Base-by-base conservation (phyloP, 495 filamentous ascomycete species). In the Penicillium coffeae region DNA sequence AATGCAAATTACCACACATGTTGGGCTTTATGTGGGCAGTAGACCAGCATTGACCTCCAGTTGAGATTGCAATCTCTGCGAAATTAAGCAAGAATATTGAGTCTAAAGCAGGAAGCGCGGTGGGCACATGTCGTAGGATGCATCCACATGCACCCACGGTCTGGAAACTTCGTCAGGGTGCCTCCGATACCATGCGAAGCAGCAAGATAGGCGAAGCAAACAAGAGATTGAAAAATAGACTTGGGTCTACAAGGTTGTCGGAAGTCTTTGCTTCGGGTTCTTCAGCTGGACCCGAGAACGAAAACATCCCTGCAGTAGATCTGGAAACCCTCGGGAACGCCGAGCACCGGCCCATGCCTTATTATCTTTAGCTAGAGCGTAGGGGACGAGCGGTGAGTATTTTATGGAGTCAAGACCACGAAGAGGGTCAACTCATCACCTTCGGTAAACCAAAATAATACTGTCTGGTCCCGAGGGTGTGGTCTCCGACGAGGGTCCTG, bases 381-480 rank as follows among this genome's bases (percentile, higher is more conserved):
- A 33, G 41, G 40, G 43, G 55, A 64, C 52, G 62, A 64, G 60
- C 60, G 60, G 60, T 64, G 55, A 55, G n/a, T n/a, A n/a, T n/a
- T n/a, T n/a, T n/a, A n/a, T n/a, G n/a, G n/a, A 47, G 34, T 40
- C 27, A 50, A 54, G n/a, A 36, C 57, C 54, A 58, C 48, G 38
- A 45, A 18, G 45, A 39, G 25, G n/a, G n/a, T n/a, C n/a, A 47
- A 30, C 25, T 30, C 25, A 30, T 30, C 25, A 4, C 5, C 25
- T 10, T 4, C 25, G 25, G 25, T 4, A 4, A 30, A 30, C 10
- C 10, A 5, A 5, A 30, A 30, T 30, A 10, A 30, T 4, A n/a
- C n/a, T n/a, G n/a, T n/a, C n/a, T n/a, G n/a, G 35, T 55, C 57
- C 60, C 60, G 57, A 63, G 43, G 48, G 49, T 51, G 47, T 44